phyloP scores from a whole-genome alignment of 768 basidiomycete genomes.

The Hysterangium stoloniferum region DNA sequence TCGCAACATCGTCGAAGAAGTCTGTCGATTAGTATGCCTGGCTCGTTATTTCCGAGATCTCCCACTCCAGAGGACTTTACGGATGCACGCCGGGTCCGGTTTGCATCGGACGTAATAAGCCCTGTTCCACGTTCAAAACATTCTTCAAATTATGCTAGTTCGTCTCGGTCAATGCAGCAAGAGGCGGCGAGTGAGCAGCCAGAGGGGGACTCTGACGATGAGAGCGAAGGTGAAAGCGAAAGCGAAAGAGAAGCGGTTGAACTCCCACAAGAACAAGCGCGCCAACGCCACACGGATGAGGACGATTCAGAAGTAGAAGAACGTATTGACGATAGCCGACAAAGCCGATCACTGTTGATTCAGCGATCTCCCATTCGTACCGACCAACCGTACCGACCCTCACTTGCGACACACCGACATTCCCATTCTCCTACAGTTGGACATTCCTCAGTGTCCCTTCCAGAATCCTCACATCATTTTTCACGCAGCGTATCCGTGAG shows the following conservation, averaged over 20 bases:
- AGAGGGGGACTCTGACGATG: constrained; percentile 30
- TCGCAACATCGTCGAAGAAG: constrained; percentile 26
- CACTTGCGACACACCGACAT: background rate
- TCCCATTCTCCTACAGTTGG: background rate
- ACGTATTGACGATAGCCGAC: no score
- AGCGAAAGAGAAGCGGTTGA: constrained; percentile 41
- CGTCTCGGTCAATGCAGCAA: no score
- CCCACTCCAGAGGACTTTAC: constrained; percentile 49
- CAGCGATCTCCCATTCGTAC: background rate
- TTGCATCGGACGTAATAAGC: constrained; percentile 19
- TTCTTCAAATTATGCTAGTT: background rate
- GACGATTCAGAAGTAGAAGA: no score
- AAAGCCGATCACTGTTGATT: no score
- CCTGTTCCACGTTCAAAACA: background rate
- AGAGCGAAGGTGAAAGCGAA: constrained; percentile 32
- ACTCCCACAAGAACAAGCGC: background rate
- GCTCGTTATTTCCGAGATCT: constrained; percentile 68
- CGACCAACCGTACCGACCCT: background rate
- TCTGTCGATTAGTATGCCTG: constrained; percentile 65
- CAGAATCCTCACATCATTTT: background rate
- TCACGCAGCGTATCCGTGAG: background rate
- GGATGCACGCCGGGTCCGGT: constrained; percentile 34
- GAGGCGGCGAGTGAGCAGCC: constrained; percentile 33
- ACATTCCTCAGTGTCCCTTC: background rate
- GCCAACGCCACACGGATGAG: background rate